These are phyloP conservation scores for Aegilops tauschii DNA, from an alignment of 176 grass and related monocot genomes.

Conservation along the genomic window DNA sequence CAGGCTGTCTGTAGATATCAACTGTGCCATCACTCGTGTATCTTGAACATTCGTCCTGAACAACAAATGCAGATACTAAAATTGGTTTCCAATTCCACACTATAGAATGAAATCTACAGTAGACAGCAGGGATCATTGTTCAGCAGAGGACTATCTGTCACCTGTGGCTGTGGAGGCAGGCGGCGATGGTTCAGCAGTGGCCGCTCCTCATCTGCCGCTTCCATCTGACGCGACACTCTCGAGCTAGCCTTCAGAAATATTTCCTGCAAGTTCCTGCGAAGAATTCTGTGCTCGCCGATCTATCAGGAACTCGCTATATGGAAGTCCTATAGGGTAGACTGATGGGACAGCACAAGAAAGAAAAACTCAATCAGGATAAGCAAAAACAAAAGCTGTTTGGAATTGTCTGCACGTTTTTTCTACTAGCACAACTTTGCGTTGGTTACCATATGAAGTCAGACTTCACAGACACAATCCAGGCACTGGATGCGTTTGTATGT, in stretches of 20 bases:
- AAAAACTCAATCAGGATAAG: background rate
- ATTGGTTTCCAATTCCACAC: background rate
- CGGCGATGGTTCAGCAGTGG: background rate
- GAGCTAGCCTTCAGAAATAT: background rate
- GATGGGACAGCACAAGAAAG: background rate
- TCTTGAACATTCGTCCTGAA: background rate
- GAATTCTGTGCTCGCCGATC: background rate
- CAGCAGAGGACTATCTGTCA: no score
- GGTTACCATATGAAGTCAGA: no score
- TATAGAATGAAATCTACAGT: no score
- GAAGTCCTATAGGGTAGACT: background rate
- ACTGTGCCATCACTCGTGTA: slow-evolving; percentile 27
- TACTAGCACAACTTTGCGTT: no score
- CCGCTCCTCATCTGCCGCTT: background rate
- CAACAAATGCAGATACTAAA: background rate
- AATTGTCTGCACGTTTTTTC: no score
- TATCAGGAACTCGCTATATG: background rate
- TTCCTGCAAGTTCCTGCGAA: background rate
- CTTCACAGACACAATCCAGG: no score
- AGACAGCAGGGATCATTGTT: background rate
- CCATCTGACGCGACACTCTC: background rate
- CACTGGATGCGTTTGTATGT: no score
- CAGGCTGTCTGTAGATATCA: background rate
- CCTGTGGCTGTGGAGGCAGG: background rate
- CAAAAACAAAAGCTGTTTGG: no score